Evolutionary conservation across 169 alveolate species (phyloP).

Genomic region (Cryptosporidium felis): DNA sequence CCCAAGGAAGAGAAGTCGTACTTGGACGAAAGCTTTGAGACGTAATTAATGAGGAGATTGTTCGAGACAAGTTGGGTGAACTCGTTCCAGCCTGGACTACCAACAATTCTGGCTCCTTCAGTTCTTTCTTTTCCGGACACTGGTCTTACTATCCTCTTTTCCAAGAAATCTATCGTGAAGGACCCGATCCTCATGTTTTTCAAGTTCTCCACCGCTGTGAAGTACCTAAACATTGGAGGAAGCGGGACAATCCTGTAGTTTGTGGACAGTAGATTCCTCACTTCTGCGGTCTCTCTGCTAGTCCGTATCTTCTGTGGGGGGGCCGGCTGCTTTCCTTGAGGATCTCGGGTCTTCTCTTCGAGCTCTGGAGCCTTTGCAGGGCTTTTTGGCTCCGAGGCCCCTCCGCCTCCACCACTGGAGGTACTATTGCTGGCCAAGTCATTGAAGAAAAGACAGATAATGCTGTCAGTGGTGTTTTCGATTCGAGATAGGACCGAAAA

Average conservation of each 20-base stretch:
- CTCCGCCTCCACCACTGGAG: neutral
- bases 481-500: constrained; percentile 39
- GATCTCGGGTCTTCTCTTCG: too few relatives aligned
- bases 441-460: constrained; percentile 48
- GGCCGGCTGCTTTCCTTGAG: too few relatives aligned
- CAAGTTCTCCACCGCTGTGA: constrained; percentile 28
- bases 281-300: too few relatives aligned
- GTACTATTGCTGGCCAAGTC: neutral
- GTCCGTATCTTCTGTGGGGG: too few relatives aligned
- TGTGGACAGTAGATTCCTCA: neutral
- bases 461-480: constrained; percentile 57
- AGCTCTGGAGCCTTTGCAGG: neutral
- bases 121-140: too few relatives aligned
- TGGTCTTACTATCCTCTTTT: neutral
- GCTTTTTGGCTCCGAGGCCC: neutral
- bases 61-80: neutral
- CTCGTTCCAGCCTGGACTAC: neutral
- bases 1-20: constrained; percentile 29
- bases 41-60: constrained; percentile 15
- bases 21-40: constrained; percentile 60
- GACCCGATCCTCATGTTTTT: constrained; percentile 40
- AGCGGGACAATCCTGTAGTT: constrained; percentile 24
- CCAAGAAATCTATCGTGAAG: constrained; percentile 15
- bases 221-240: constrained; percentile 60
- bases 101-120: neutral